Evolutionary conservation across 495 filamentous ascomycete genomes (phyloP).

Genomic region (Trichoderma virens): DNA sequence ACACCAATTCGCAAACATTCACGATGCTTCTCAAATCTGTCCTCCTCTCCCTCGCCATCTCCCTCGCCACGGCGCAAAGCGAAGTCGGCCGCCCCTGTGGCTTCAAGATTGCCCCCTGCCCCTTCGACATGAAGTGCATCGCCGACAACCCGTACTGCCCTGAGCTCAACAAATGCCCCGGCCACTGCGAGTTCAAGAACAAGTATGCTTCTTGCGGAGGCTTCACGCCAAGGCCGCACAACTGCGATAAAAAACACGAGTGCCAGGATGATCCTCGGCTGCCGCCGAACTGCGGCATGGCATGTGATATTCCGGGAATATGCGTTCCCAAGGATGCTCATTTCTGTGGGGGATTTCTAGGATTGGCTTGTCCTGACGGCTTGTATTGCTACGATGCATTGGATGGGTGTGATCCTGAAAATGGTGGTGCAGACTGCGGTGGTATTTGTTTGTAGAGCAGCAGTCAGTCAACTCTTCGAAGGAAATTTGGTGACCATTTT

Average conservation of each 20-base stretch:
- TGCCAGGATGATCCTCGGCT: constrained; percentile 4
- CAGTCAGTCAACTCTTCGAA: too few species aligned
- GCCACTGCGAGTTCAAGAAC: constrained; percentile 5
- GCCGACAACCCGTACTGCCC: not conserved
- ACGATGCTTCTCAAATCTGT: not conserved
- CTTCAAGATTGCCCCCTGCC: constrained; percentile 8
- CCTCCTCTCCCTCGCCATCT: not conserved
- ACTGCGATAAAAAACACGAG: not conserved
- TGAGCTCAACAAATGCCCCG: not conserved
- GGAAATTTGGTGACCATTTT: too few species aligned
- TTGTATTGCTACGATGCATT: not conserved
- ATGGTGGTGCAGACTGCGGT: not conserved
- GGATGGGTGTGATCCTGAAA: not conserved
- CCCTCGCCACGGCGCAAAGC: not conserved
- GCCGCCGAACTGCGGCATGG: constrained; percentile 7
- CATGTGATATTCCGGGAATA: constrained; percentile 1
- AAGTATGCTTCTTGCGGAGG: not conserved
- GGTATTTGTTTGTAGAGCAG: not conserved
- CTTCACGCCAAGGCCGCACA: not conserved
- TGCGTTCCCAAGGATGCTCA: not conserved
- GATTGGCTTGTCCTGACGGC: not conserved
- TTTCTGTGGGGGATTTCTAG: not conserved
- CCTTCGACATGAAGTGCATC: not conserved
- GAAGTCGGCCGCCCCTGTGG: not conserved
- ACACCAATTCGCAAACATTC: not conserved